Evolutionary conservation across 345 rosid genomes (phyloP).

Genomic region (Salix suchowensis): DNA sequence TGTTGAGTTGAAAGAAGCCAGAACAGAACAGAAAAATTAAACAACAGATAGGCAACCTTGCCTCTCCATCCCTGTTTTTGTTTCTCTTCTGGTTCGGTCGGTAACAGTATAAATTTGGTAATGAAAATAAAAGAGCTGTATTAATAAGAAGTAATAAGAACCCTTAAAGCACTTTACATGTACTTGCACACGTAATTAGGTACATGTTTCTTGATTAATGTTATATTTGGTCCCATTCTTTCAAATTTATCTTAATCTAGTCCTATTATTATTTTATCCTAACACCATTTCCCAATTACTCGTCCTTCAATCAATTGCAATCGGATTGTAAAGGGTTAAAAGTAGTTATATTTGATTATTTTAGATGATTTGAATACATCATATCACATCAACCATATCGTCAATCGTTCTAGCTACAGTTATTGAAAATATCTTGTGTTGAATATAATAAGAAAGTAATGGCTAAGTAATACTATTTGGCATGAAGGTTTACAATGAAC

Average conservation of each 20-base stretch:
- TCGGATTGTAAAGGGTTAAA: no score
- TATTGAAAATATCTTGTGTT: not conserved
- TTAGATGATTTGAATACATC: no score
- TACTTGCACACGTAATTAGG: not conserved
- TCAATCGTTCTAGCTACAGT: not conserved
- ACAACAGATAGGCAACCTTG: not conserved
- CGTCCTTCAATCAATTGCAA: no score
- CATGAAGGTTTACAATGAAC: no score
- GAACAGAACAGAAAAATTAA: not conserved
- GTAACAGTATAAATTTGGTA: not conserved
- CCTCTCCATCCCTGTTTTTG: not conserved
- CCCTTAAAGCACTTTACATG: not conserved
- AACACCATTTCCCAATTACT: no score
- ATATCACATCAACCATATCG: not conserved
- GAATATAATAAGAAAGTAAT: not conserved
- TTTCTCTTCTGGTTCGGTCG: not conserved
- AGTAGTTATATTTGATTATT: no score
- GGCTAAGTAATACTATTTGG: no score
- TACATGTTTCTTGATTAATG: not conserved
- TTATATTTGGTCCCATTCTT: not conserved
- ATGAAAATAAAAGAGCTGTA: no score
- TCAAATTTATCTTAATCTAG: not conserved
- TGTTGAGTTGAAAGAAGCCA: not conserved
- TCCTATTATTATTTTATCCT: not conserved
- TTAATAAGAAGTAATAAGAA: not conserved